Evolutionary conservation across 345 rosid genomes (phyloP), one percentile per base, ranked within the genome.

Genomic region (Bruguiera sexangula): DNA sequence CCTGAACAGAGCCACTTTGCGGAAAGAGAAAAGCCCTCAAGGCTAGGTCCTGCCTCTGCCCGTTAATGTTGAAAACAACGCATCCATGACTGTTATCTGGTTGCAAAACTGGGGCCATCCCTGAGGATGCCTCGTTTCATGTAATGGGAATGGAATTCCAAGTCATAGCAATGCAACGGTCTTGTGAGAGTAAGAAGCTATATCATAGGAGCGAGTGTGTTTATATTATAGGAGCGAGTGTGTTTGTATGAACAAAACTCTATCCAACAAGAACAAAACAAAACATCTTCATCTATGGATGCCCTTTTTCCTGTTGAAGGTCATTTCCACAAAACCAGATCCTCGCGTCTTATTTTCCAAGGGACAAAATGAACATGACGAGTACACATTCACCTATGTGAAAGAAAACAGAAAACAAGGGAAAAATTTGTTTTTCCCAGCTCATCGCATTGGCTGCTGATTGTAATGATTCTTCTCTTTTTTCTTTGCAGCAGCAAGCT

Each of bases 391-490:
- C 29, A 22, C 60, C 60, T 0, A 22, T 55, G 6, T 2, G 29
- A 24, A 55, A 15, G 60, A 15, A n/a, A n/a, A 22, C 2, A 55
- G 30, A 55, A 10, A 13, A 13, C 50, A 13, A 55, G 30, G 30
- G 3, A 22, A 55, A 55, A 55, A 3, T 15, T 55, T 5, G 6
- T 21, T 55, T 27, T 55, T 55, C 30, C 60, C 6, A 22, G 60
- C 60, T 55, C 60, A 85, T 78, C 93, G 82, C 70, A 81, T 77
- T 6, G 93, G 93, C 77, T 88, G 93, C 82, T 88, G 93, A 70
- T 88, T 85, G 82, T 88, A 88, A 70, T 85, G 93, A 66, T 79
- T 85, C 83, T 85, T 88, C 79, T 88, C 93, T 61, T 85, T 88
- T 73, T 88, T 88, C 87, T 88, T 88, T 20, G 90, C 85, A 6